Conservation (phyloP, 345 rosid species). For the Citrus maxima region DNA sequence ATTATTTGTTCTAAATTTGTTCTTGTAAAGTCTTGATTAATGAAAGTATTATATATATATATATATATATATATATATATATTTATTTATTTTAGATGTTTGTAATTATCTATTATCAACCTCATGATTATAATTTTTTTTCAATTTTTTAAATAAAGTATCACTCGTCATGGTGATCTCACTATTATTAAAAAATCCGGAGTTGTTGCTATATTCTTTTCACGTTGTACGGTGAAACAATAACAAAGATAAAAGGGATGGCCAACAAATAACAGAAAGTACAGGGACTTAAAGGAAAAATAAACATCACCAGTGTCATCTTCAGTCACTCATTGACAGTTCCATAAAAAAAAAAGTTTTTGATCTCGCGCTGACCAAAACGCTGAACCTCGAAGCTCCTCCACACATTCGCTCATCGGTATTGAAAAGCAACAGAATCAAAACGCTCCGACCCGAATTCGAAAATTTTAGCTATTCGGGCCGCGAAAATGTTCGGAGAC, state of each 20-base stretch:
- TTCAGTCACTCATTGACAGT: neutral
- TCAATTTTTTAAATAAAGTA: too few relatives aligned
- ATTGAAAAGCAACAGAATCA: neutral
- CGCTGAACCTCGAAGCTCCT: neutral
- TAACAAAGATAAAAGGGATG: too few relatives aligned
- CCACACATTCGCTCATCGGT: neutral
- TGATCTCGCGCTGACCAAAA: neutral
- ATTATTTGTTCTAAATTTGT: too few relatives aligned
- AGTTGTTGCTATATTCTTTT: neutral
- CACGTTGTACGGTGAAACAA: too few relatives aligned
- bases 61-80: too few relatives aligned
- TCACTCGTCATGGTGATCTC: too few relatives aligned
- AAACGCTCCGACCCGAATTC: neutral
- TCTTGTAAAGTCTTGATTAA: too few relatives aligned
- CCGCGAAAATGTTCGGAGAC: conserved; percentile 16
- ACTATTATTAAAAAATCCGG: neutral
- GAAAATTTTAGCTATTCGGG: neutral
- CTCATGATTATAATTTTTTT: too few relatives aligned
- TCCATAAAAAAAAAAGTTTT: neutral
- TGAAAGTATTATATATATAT: too few relatives aligned
- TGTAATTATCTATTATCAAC: too few relatives aligned
- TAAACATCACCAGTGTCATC: neutral
- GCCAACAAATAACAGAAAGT: too few relatives aligned
- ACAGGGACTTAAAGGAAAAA: neutral
- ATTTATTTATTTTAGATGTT: too few relatives aligned